Base-by-base conservation (phyloP, 768 basidiomycete genomes). In the Naganishia onofrii region DNA sequence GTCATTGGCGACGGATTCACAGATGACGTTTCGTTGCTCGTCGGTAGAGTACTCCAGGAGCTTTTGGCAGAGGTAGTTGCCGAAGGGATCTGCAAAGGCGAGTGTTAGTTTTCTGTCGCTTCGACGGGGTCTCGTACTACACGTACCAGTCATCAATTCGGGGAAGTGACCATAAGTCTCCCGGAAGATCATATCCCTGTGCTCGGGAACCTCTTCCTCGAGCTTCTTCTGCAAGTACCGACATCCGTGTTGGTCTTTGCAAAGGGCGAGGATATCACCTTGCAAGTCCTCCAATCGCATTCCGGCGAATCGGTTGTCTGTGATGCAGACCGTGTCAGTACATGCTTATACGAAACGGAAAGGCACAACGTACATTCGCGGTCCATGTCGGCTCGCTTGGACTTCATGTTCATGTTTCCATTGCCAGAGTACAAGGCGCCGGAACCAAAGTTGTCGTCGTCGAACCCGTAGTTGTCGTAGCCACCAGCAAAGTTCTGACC, bases 171-270 rank as follows among this genome's bases (percentile, higher is more conserved):
- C 89, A 76, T 95, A 98, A 0, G 95, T 97, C 84, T 99, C 96
- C 70, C 90, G 87, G 86, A 97, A 99, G 80, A 99, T 99, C 91
- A 98, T 94, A 77, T 99, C 96, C 66, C 96, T 88, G 82, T 99
- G 94, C 80, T 95, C 94, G 5, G 95, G 86, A 70, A 90, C 87
- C 67, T 91, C 92, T 78, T 99, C 96, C 80, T 99, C 96, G 29
- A 99, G 85, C 82, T 98, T 97, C 87, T 98, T 98, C 83, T 99
- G 96, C 69, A 99, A 83, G 79, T 97, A 99, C 42, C 96, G 88
- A 78, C 96, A 99, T 2, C 96, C 96, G 81, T 98, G 95, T 81
- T 99, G 96, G 81, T 99, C 96, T 81, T 98, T 98, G 87, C 96
- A 98, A 21, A 99, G 82, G 0, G 87, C 84, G 17, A 93, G 88